phyloP scores from a whole-genome alignment of 2,329 filamentous ascomycete species.

The Calonectria multiphialidica region DNA sequence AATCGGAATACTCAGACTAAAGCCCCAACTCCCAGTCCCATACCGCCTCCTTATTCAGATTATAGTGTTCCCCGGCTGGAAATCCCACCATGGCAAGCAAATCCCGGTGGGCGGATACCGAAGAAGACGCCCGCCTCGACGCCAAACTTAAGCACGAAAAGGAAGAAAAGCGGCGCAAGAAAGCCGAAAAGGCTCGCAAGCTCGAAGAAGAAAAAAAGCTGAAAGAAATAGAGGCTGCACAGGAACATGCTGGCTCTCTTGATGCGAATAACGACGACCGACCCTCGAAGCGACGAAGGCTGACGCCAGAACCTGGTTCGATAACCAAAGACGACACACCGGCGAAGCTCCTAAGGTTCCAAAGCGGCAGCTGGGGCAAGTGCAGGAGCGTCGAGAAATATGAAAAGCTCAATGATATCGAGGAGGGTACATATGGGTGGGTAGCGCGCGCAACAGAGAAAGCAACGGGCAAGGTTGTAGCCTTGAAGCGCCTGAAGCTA shows the following conservation, averaged over 20 bases:
- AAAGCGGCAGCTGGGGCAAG: slow-evolving; percentile 73
- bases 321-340: slow-evolving; percentile 38
- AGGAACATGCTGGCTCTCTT: slow-evolving; percentile 2
- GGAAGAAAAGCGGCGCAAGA: slow-evolving; percentile 88
- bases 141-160: slow-evolving; percentile 83
- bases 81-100: slow-evolving; percentile 67
- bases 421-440: slow-evolving; percentile 96
- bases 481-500: slow-evolving; percentile 94
- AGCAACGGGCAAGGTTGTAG: slow-evolving; percentile 83
- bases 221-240: slow-evolving; percentile 45
- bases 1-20: neutral
- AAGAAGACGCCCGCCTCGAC: slow-evolving; percentile 82
- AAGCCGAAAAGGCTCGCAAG: slow-evolving; percentile 83
- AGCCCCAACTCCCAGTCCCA: neutral
- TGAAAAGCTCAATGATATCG: slow-evolving; percentile 94
- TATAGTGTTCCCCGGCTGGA: neutral
- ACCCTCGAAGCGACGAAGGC: slow-evolving; percentile 72
- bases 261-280: slow-evolving; percentile 49
- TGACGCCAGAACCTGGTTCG: slow-evolving; percentile 59
- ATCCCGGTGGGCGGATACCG: slow-evolving; percentile 90
- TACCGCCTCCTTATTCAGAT: neutral
- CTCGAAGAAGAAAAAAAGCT: slow-evolving; percentile 62
- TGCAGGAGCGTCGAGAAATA: slow-evolving; percentile 88
- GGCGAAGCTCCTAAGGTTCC: slow-evolving; percentile 78
- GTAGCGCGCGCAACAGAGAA: slow-evolving; percentile 86